phyloP scores from a whole-genome alignment of 2,329 filamentous ascomycete genomes.

The Clonostachys chloroleuca region DNA sequence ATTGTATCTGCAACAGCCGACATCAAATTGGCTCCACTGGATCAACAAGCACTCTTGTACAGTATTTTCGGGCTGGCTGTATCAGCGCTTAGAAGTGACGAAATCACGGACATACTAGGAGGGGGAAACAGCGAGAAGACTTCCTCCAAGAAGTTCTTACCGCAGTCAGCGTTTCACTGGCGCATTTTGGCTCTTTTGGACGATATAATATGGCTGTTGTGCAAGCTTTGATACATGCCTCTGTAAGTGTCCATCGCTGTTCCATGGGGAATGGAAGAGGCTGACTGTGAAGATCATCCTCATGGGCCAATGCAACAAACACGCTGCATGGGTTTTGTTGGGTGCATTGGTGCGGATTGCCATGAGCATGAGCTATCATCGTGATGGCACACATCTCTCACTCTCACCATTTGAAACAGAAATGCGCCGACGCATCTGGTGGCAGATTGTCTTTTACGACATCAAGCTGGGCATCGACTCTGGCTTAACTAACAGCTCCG shows the following conservation, averaged over 20 bases:
- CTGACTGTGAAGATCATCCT: constrained; percentile 31
- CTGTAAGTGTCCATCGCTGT: constrained; percentile 28
- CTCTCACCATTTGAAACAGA: constrained; percentile 60
- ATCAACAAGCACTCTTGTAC: constrained; percentile 59
- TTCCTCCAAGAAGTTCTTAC: constrained; percentile 40
- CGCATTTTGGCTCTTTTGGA: constrained; percentile 51
- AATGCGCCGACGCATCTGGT: constrained; percentile 63
- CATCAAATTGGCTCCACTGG: constrained; percentile 47
- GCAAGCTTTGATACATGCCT: constrained; percentile 53
- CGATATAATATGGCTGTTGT: constrained; percentile 52
- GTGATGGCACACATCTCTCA: constrained; percentile 51
- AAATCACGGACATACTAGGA: constrained; percentile 49
- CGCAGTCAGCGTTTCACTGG: constrained; percentile 43
- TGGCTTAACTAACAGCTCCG: constrained; percentile 46
- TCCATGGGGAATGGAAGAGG: background rate
- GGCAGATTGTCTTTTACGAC: constrained; percentile 57
- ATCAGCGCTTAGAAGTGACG: constrained; percentile 46
- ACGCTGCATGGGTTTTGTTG: constrained; percentile 55
- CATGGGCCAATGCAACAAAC: constrained; percentile 51
- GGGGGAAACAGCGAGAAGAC: constrained; percentile 37
- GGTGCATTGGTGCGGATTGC: constrained; percentile 59
- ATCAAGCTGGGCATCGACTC: constrained; percentile 51
- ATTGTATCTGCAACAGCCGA: constrained; percentile 60
- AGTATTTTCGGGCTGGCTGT: constrained; percentile 61
- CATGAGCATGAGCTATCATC: constrained; percentile 62